Conservation (phyloP, 1,284 basidiomycete genomes). For the Nidula niveotomentosa region DNA sequence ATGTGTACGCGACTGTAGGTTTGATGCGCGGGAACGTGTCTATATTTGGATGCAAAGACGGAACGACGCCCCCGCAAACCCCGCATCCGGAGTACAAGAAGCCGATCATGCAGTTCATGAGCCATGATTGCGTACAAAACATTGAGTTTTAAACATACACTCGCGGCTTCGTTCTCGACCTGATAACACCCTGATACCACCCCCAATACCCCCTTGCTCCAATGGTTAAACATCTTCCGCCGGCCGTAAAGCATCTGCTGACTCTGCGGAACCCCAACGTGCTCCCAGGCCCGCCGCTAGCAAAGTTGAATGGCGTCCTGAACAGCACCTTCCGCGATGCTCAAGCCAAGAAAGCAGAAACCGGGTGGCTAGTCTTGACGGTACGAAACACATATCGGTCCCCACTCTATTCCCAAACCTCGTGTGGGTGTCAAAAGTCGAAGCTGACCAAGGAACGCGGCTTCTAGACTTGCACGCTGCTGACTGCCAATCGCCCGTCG, state of each 20-base stretch:
- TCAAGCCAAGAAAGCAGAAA: slow-evolving; percentile 61
- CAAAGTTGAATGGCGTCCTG: slow-evolving; percentile 58
- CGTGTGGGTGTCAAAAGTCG: background rate
- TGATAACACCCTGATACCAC: too few species aligned
- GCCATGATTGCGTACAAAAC: too few species aligned
- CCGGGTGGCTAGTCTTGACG: slow-evolving; percentile 82
- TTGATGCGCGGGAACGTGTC: too few species aligned
- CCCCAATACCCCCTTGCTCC: background rate
- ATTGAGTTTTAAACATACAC: too few species aligned
- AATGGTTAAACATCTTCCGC: slow-evolving; percentile 43
- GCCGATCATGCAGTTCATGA: too few species aligned
- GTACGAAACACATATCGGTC: slow-evolving; percentile 36
- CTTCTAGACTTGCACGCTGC: slow-evolving; percentile 74
- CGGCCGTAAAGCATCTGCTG: slow-evolving; percentile 70
- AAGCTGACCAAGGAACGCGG: slow-evolving; percentile 3
- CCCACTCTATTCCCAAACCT: background rate
- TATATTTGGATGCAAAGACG: too few species aligned
- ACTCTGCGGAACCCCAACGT: slow-evolving; percentile 67
- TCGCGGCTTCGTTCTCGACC: too few species aligned
- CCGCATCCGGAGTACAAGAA: too few species aligned
- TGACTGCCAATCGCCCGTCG: slow-evolving; percentile 83
- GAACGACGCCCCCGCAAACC: too few species aligned
- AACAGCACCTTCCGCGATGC: slow-evolving; percentile 63
- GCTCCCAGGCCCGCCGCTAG: slow-evolving; percentile 55
- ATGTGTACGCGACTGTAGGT: too few species aligned